Percentiles rank a stretch among this genome's conserved stretches.
phyloP scores from a whole-genome alignment of 805 yeast genomes.

The Spathaspora girioi region DNA sequence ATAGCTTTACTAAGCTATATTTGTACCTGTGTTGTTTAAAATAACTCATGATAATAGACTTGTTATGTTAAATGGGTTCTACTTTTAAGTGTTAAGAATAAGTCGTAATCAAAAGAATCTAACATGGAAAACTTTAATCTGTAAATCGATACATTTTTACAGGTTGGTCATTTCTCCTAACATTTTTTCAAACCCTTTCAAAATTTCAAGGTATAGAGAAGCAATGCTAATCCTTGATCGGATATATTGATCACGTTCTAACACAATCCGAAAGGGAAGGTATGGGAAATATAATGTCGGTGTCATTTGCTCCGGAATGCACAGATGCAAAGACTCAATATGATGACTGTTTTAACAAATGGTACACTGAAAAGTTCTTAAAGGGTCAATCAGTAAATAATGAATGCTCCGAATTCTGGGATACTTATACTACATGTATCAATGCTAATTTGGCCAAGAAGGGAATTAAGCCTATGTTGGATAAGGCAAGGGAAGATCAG shows the following conservation, averaged over 20 bases:
- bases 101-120: not conserved
- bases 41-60: too few relatives aligned
- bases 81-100: not conserved
- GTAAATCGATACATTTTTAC: too few relatives aligned
- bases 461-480: conserved; percentile 78
- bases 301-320: conserved; percentile 95
- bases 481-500: conserved; percentile 85
- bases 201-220: too few relatives aligned
- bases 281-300: conserved; percentile 50
- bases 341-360: conserved; percentile 88
- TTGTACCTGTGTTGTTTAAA: too few relatives aligned
- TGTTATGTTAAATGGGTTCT: not conserved
- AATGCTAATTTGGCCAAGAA: conserved; percentile 64
- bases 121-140: too few relatives aligned
- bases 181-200: not conserved
- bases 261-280: not conserved
- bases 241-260: too few relatives aligned
- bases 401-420: conserved; percentile 91
- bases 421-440: conserved; percentile 82
- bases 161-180: too few relatives aligned
- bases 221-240: too few relatives aligned
- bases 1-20: too few relatives aligned
- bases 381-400: conserved; percentile 56
- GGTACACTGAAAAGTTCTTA: conserved; percentile 89
- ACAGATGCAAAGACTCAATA: conserved; percentile 80